Conservation (phyloP, 352 stramenopile species). For the Elongisporangium undulatum region DNA sequence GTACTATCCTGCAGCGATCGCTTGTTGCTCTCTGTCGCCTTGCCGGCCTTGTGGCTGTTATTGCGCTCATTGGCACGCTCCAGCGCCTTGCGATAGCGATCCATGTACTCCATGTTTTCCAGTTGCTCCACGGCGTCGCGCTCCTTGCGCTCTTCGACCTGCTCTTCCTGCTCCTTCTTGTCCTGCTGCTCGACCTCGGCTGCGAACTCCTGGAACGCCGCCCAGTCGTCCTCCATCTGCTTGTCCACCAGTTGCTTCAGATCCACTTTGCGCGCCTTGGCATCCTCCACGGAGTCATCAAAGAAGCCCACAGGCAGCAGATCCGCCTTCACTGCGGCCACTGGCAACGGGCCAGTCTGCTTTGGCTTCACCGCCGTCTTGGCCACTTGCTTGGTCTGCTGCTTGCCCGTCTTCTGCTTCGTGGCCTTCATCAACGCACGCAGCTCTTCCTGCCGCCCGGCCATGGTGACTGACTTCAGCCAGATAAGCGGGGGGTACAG, state of each 20-base stretch:
- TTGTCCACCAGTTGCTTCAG: constrained; percentile 37
- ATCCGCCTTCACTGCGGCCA: neutral
- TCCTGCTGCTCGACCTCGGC: constrained; percentile 47
- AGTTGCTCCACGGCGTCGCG: constrained; percentile 47
- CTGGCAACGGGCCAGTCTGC: neutral
- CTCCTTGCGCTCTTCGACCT: constrained; percentile 35
- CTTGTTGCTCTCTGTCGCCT: constrained; percentile 10
- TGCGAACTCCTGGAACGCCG: constrained; percentile 57
- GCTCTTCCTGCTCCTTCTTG: constrained; percentile 18
- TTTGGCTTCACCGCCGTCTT: constrained; percentile 2
- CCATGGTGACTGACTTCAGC: constrained; percentile 3
- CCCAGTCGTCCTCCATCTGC: constrained; percentile 47
- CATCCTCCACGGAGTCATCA: constrained; percentile 43
- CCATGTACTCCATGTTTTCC: constrained; percentile 67
- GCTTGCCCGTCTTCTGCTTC: constrained; percentile 19
- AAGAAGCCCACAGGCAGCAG: constrained; percentile 40
- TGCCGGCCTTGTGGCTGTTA: constrained; percentile 6
- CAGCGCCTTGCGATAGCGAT: constrained; percentile 48
- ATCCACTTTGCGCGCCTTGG: constrained; percentile 40
- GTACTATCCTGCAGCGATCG: constrained; percentile 8
- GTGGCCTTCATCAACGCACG: constrained; percentile 35
- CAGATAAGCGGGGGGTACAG: too few relatives aligned
- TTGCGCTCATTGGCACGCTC: constrained; percentile 23
- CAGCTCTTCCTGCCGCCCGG: constrained; percentile 23
- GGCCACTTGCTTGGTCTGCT: neutral